Evolutionary conservation across 371 early-diverging fungal species (phyloP).

Genomic region (Globomyces sp.): DNA sequence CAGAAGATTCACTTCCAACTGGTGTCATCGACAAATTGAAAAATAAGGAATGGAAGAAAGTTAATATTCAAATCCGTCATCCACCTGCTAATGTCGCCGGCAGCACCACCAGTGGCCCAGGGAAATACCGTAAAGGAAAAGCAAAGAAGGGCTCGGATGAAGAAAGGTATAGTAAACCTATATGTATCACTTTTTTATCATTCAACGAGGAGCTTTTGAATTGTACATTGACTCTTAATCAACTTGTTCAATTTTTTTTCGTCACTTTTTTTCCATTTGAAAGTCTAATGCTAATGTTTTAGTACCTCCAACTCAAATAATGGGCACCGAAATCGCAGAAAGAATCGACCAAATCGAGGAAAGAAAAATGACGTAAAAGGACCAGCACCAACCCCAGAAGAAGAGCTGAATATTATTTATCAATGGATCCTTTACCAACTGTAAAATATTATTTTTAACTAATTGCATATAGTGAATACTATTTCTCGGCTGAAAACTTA

Average conservation of each 20-base stretch:
- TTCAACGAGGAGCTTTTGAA: not conserved
- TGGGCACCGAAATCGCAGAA: constrained; percentile 8
- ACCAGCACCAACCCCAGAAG: constrained; percentile 6
- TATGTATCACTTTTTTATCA: too few species aligned
- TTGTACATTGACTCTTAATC: too few species aligned
- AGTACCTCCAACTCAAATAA: not conserved
- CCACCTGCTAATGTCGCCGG: not conserved
- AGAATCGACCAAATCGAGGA: not conserved
- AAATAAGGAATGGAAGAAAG: constrained; percentile 12
- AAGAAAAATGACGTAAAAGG: constrained; percentile 10
- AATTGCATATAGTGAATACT: constrained; percentile 52
- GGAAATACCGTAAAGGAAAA: constrained; percentile 12
- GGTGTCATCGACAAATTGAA: not conserved
- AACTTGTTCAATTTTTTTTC: too few species aligned
- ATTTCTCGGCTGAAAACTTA: constrained; percentile 93
- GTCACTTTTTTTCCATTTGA: too few species aligned
- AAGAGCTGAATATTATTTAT: constrained; percentile 11
- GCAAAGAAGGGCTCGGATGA: constrained; percentile 10
- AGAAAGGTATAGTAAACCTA: not conserved
- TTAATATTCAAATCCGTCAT: constrained; percentile 14
- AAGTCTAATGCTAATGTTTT: not conserved
- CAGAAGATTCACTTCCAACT: not conserved
- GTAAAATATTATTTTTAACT: not conserved
- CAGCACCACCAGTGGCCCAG: not conserved
- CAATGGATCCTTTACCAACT: constrained; percentile 18